phyloP scores from a whole-genome alignment of 129 eudicot species.

The Ambrosia trifida region DNA sequence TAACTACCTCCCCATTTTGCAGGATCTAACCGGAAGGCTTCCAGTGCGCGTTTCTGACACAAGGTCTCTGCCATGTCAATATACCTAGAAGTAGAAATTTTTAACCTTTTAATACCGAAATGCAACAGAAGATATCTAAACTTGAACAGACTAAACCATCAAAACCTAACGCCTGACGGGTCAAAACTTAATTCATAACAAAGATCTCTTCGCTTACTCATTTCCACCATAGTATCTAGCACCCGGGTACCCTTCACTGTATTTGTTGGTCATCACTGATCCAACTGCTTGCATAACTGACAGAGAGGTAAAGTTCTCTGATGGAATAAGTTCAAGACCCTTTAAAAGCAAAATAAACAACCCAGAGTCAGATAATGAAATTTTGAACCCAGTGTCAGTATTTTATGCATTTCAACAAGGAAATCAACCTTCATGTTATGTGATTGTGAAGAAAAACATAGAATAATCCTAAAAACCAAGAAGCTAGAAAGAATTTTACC shows the following conservation, averaged over 20 bases:
- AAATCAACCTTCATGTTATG: too few relatives aligned
- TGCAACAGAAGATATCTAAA: conserved; percentile 26
- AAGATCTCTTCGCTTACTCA: too few relatives aligned
- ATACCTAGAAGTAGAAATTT: conserved; percentile 50
- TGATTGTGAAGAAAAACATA: too few relatives aligned
- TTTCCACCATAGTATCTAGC: conserved; percentile 99
- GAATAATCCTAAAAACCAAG: too few relatives aligned
- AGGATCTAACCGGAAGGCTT: conserved; percentile 93
- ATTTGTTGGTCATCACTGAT: conserved; percentile 98
- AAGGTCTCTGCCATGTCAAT: conserved; percentile 98
- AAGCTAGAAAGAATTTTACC: too few relatives aligned
- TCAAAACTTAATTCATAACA: too few relatives aligned
- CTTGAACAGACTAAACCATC: conserved; percentile 4
- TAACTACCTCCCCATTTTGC: conserved; percentile 98
- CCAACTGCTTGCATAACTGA: conserved; percentile 99
- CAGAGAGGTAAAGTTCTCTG: conserved; percentile 92
- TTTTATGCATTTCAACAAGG: not conserved
- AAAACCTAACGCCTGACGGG: too few relatives aligned
- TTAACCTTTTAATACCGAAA: conserved; percentile 1
- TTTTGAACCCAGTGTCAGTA: not conserved
- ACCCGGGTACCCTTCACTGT: conserved; percentile 99
- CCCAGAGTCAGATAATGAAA: conserved; percentile 7
- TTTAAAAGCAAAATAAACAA: conserved; percentile 22
- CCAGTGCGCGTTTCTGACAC: conserved; percentile 99
- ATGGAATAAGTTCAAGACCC: conserved; percentile 98